Percentiles rank a stretch among this genome's conserved stretches.
These are phyloP conservation scores for Sorghum bicolor DNA, from an alignment of 176 grass and related monocot species.

Conservation along the genomic window Sorghum_bicolor_NCBIv3 NC_012870.2:20705001-20705500, in stretches of 20 bases:
- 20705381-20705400: not conserved
- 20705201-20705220: conserved; percentile 21
- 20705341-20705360: too few relatives aligned
- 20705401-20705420: too few relatives aligned
- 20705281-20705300: not conserved
- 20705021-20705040: not conserved
- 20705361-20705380: too few relatives aligned
- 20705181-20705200: not conserved
- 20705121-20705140: conserved; percentile 17
- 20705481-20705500: too few relatives aligned
- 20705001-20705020: not conserved
- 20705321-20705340: not conserved
- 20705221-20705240: not conserved
- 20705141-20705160: not conserved
- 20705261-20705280: not conserved
- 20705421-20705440: too few relatives aligned
- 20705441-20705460: too few relatives aligned
- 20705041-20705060: not conserved
- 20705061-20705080: not conserved
- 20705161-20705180: not conserved
- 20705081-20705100: not conserved
- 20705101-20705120: not conserved
- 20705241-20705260: not conserved
- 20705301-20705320: not conserved
- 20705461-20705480: too few relatives aligned